Base-by-base conservation (phyloP, 192 early-diverging fungal species). In the Ambispora gerdemannii region DNA sequence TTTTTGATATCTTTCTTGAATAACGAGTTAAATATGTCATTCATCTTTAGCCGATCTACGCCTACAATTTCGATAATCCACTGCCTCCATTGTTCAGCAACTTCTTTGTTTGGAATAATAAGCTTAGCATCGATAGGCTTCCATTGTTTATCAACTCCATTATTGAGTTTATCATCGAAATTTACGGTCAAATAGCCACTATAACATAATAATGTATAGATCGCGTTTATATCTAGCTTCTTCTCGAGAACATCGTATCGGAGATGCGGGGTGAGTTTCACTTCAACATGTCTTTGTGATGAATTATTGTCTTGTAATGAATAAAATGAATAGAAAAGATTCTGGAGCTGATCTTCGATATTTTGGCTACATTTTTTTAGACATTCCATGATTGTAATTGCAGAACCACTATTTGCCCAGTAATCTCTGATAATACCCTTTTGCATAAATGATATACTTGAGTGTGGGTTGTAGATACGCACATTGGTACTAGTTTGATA, bases 81-180 rank as follows among this genome's bases (percentile, higher is more conserved):
- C 32, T 33, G 19, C 13, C 31, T 60, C 32, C 58, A 60, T 60
- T 33, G 58, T 60, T 35, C n/a, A 60, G 58, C 58, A 60, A 60
- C n/a, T 60, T 60, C 32, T 33, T 19, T 60, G 30, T 60, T 60
- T 60, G 58, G 58, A n/a, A 60, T 60, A 27, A 35, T 60, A 60
- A 60, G 58, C 35, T 60, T 15, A 0, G 35, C 32, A 4, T 60
- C 22, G 1, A 0, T 35, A 35, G 8, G 13, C 13, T 0, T 10
- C 32, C 32, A 60, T n/a, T 19, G 15, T n/a, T 35, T 0, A 33
- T 31, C 31, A n/a, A n/a, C n/a, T 60, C 19, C 0, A 33, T 15
- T 10, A 31, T n/a, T 60, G 0, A 33, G 19, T 60, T 31, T 33
- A 60, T 1, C 32, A 60, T 35, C 19, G 2, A 10, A 10, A 60